phyloP scores from a whole-genome alignment of 129 eudicot species.

The Oenanthe sinensis region DNA sequence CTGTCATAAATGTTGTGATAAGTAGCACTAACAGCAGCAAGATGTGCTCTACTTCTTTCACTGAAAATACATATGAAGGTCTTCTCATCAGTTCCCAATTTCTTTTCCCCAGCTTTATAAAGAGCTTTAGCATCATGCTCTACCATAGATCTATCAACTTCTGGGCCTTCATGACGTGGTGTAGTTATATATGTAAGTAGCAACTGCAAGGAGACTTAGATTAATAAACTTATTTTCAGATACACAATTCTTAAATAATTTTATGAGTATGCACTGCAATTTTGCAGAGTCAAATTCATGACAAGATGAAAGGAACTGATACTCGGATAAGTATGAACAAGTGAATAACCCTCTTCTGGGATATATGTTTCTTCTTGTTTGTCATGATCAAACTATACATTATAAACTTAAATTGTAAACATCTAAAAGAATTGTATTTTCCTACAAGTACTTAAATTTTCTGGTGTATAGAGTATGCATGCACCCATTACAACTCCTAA shows the following conservation, averaged over 20 bases:
- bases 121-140: slow-evolving; percentile 81
- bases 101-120: slow-evolving; percentile 89
- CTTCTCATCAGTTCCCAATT: slow-evolving; percentile 76
- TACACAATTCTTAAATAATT: neutral
- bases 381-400: neutral
- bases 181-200: slow-evolving; percentile 62
- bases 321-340: neutral
- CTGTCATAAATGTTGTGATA: slow-evolving; percentile 66
- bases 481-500: neutral
- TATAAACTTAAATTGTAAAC: neutral
- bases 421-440: neutral
- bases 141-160: slow-evolving; percentile 60
- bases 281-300: neutral
- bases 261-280: neutral
- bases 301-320: neutral
- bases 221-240: neutral
- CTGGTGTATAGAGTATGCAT: neutral
- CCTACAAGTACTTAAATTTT: neutral
- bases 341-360: neutral
- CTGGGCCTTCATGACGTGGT: slow-evolving; percentile 73
- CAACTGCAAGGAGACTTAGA: slow-evolving; percentile 32
- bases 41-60: slow-evolving; percentile 70
- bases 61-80: slow-evolving; percentile 59
- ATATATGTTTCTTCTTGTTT: neutral
- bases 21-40: slow-evolving; percentile 58